Evolutionary conservation across 2,329 filamentous ascomycete species (phyloP).

Genomic region (Neocatenulostroma microsporum): DNA sequence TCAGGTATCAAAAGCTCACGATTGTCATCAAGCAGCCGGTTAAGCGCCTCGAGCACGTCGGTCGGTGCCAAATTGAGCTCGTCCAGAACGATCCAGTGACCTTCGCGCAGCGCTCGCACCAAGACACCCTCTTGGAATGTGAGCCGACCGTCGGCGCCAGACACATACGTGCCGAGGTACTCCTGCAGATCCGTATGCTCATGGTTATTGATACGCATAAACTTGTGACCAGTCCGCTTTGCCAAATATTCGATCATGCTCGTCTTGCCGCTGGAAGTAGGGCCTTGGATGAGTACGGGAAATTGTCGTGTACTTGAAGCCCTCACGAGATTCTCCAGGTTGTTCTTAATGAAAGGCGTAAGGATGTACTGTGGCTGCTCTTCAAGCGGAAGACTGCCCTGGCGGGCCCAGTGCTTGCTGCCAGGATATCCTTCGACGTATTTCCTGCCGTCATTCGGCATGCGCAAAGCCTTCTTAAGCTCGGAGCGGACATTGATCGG

Average conservation of each 20-base stretch:
- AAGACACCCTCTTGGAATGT: slow-evolving; percentile 89
- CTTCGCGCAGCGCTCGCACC: slow-evolving; percentile 83
- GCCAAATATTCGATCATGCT: slow-evolving; percentile 99
- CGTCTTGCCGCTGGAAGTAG: slow-evolving; percentile 95
- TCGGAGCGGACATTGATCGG: slow-evolving; percentile 63
- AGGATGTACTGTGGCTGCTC: slow-evolving; percentile 89
- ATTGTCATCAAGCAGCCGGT: slow-evolving; percentile 92
- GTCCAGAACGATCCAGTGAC: slow-evolving; percentile 96
- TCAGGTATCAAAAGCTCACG: slow-evolving; percentile 91
- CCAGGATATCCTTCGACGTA: slow-evolving; percentile 57
- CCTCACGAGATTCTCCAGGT: slow-evolving; percentile 86
- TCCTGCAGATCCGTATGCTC: slow-evolving; percentile 98
- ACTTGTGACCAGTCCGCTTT: slow-evolving; percentile 90
- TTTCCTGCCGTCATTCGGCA: slow-evolving; percentile 64
- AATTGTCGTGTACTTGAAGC: slow-evolving; percentile 88
- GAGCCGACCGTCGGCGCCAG: slow-evolving; percentile 73
- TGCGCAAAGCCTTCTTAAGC: slow-evolving; percentile 67
- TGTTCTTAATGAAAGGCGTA: slow-evolving; percentile 88
- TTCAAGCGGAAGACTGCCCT: slow-evolving; percentile 59
- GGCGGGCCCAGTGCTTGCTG: slow-evolving; percentile 61
- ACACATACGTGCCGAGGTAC: slow-evolving; percentile 91
- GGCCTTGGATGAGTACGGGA: slow-evolving; percentile 90
- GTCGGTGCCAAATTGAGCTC: slow-evolving; percentile 95
- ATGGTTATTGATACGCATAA: slow-evolving; percentile 98
- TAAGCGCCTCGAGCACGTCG: slow-evolving; percentile 92